Evolutionary conservation across 2,329 filamentous ascomycete species (phyloP), one percentile per base, ranked within the genome.

Genomic region (Cylindrodendrum hubeiense): DNA sequence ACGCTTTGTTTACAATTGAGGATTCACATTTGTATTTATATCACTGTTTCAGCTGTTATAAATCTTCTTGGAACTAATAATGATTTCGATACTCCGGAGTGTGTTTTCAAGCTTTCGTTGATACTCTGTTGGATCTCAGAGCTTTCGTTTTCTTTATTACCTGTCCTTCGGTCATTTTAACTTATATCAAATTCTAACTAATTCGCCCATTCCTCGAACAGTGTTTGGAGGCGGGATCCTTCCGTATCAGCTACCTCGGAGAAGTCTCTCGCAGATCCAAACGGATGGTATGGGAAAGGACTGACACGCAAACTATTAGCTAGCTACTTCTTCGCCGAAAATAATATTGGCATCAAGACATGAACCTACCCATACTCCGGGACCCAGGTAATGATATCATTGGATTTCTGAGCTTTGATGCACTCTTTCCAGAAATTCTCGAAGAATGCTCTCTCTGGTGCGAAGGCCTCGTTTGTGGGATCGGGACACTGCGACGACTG

Each of bases 401-500:
- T 30, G 5, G 33, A 33, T 34, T 58, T 55, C 37, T 60, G 57
- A 37, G 30, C 52, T 30, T 63, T 34, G 13, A 59, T 60, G 19
- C 54, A 56, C n/a, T 22, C 65, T 58, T 71, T 57, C 72, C 73
- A 76, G 10, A 74, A 49, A 6, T 69, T 72, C 22, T 80, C 78
- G 34, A 80, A 79, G 56, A 77, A 79, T 1, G 65, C 56, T 34
- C 74, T 66, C 53, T 80, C 78, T 1, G 70, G 53, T 5, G 66
- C 62, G 30, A 77, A 80, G 21, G 68, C 60, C 0, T 73, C 71
- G 33, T 78, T 71, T 2, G 73, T 69, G 3, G 78, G 78, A 4
- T 80, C 77, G 1, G 77, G 76, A 26, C 78, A 79, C 49, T 80
- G 78, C 0, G 78, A 79, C 1, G 78, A 74, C 30, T 80, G 78